These are phyloP conservation scores for Aspergillus tubingensis DNA, from an alignment of 2,329 filamentous ascomycete species.

Conservation along the genomic window DNA sequence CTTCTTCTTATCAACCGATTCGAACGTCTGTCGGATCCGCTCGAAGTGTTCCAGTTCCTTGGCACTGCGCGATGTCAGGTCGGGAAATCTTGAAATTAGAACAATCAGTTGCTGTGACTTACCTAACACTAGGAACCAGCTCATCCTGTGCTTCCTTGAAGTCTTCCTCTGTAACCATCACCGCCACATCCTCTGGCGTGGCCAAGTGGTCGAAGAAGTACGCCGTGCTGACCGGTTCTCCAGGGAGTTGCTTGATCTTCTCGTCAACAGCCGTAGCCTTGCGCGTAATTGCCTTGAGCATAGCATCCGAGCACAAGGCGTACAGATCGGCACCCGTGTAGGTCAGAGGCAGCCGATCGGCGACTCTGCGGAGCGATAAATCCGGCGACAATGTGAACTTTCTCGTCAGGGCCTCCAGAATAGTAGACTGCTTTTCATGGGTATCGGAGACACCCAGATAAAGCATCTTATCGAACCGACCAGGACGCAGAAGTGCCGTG, in stretches of 20 bases:
- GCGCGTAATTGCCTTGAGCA: constrained; percentile 96
- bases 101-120: constrained; percentile 21
- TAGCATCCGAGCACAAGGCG: constrained; percentile 93
- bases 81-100: neutral
- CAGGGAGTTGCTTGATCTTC: constrained; percentile 69
- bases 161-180: constrained; percentile 86
- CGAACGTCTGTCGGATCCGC: constrained; percentile 77
- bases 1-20: constrained; percentile 57
- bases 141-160: constrained; percentile 80
- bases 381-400: constrained; percentile 86
- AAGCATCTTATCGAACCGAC: constrained; percentile 97
- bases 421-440: constrained; percentile 92
- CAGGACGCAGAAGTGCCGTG: constrained; percentile 82
- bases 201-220: constrained; percentile 96
- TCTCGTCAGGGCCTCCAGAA: constrained; percentile 88
- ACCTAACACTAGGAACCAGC: constrained; percentile 82
- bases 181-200: constrained; percentile 76
- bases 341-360: constrained; percentile 81
- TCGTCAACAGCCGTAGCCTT: constrained; percentile 81
- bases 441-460: constrained; percentile 96
- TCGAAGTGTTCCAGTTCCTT: constrained; percentile 94
- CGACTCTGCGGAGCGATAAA: constrained; percentile 73
- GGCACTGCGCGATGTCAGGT: constrained; percentile 56
- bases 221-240: constrained; percentile 71
- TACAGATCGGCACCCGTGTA: constrained; percentile 98